A percentile compares a stretch with the other conserved stretches of the same genome.
Evolutionary conservation across 2,329 filamentous ascomycete species (phyloP).

Genomic region (Fusarium albidum): DNA sequence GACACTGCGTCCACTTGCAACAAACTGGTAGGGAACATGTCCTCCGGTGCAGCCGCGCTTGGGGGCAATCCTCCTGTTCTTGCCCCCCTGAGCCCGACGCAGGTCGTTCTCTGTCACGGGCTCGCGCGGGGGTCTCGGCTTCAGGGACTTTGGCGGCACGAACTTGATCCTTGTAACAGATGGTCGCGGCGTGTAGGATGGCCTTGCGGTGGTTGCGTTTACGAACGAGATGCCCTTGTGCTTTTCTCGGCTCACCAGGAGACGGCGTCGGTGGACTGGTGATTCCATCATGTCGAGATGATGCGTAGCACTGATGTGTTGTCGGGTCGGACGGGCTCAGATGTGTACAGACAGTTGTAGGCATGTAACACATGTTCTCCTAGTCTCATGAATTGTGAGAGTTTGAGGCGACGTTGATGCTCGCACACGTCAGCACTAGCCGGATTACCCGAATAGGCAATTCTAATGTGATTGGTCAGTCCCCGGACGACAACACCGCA

Average conservation of each 20-base stretch:
- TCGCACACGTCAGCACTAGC: constrained; percentile 5
- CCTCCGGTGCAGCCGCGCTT: background rate
- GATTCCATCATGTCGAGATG: background rate
- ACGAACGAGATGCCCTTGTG: constrained; percentile 12
- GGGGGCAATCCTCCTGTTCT: constrained; percentile 4
- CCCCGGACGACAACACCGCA: too few species aligned
- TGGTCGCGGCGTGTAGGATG: background rate
- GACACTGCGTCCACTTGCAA: background rate
- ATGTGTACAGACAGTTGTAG: too few species aligned
- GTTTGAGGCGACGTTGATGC: background rate
- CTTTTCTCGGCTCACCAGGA: constrained; percentile 6
- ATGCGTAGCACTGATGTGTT: too few species aligned
- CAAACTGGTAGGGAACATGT: constrained; percentile 9
- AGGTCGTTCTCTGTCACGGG: constrained; percentile 3
- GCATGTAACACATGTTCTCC: too few species aligned
- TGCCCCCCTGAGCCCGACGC: background rate
- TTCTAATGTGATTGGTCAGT: constrained; percentile 2
- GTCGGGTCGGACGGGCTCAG: too few species aligned
- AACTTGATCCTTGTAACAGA: background rate
- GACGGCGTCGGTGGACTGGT: background rate
- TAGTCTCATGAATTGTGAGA: too few species aligned
- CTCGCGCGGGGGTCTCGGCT: background rate
- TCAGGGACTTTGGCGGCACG: background rate
- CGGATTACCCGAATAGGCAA: background rate
- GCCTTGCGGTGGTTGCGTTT: background rate